Conservation (phyloP, 495 filamentous ascomycete species). For the Lasiosphaeriaceae sp. region DNA sequence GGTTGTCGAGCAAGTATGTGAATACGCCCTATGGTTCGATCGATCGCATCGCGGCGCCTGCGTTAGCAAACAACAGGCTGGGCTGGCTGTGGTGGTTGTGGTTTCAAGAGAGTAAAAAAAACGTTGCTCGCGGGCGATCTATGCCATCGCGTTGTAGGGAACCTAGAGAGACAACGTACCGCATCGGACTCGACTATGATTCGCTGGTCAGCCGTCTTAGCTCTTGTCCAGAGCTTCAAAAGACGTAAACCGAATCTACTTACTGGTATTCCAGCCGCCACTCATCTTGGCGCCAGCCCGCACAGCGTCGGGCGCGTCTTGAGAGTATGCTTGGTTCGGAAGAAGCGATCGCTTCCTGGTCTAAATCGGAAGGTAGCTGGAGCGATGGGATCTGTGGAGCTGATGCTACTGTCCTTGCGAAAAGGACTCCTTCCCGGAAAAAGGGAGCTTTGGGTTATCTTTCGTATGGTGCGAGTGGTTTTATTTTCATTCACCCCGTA, state of each 20-base stretch:
- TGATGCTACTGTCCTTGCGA: too few relatives aligned
- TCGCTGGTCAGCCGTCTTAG: slow-evolving; percentile 33
- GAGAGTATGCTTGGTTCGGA: too few relatives aligned
- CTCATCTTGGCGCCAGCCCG: slow-evolving; percentile 41
- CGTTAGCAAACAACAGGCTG: background rate
- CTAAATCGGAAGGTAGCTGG: too few relatives aligned
- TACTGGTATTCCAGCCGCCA: slow-evolving; percentile 58
- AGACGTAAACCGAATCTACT: slow-evolving; percentile 11
- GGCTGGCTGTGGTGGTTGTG: background rate
- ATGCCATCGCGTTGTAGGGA: background rate
- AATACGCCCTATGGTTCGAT: slow-evolving; percentile 94
- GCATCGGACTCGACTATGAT: slow-evolving; percentile 87
- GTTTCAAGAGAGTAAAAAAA: background rate
- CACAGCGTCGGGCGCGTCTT: background rate
- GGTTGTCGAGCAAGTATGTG: slow-evolving; percentile 86
- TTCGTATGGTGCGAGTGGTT: too few relatives aligned
- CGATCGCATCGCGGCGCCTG: slow-evolving; percentile 1
- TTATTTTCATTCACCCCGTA: too few relatives aligned
- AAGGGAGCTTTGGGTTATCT: too few relatives aligned
- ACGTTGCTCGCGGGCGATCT: background rate
- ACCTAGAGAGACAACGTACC: slow-evolving; percentile 49
- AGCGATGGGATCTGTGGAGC: too few relatives aligned
- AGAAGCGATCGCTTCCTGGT: too few relatives aligned
- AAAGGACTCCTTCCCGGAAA: too few relatives aligned
- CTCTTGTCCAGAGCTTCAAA: background rate